A percentile compares a stretch with the other conserved stretches of the same genome.
Conservation (phyloP, 129 eudicot genomes). For the Saussurea involucrata region DNA sequence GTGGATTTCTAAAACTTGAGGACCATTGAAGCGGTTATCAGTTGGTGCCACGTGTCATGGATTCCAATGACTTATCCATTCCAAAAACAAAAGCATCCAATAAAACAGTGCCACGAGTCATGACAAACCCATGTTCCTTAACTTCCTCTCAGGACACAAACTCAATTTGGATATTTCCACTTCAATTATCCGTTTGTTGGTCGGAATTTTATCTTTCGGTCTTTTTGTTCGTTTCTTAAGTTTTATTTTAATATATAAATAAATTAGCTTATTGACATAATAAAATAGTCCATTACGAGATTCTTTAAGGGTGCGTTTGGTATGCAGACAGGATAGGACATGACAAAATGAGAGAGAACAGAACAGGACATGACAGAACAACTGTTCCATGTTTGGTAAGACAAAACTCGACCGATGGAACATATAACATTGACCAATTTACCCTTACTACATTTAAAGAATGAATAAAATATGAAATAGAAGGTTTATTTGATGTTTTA, state of each 20-base stretch:
- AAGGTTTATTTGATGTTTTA: too few relatives aligned
- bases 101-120: conserved; percentile 42
- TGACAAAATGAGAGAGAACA: too few relatives aligned
- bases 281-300: too few relatives aligned
- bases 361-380: too few relatives aligned
- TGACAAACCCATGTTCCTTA: conserved; percentile 32
- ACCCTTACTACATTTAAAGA: too few relatives aligned
- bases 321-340: too few relatives aligned
- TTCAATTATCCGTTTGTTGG: conserved; percentile 26
- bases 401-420: too few relatives aligned
- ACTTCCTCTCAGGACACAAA: conserved; percentile 28
- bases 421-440: too few relatives aligned
- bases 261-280: too few relatives aligned
- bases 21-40: conserved; percentile 22
- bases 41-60: conserved; percentile 36
- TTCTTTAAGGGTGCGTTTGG: too few relatives aligned
- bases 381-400: too few relatives aligned
- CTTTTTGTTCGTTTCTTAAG: neutral
- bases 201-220: neutral
- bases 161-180: conserved; percentile 26
- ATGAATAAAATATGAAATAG: too few relatives aligned
- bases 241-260: neutral
- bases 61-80: conserved; percentile 4
- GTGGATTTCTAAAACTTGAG: neutral
- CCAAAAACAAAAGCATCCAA: conserved; percentile 19